Base-by-base conservation (phyloP, 176 grass and related monocot species). In the Panicum miliaceum region DNA sequence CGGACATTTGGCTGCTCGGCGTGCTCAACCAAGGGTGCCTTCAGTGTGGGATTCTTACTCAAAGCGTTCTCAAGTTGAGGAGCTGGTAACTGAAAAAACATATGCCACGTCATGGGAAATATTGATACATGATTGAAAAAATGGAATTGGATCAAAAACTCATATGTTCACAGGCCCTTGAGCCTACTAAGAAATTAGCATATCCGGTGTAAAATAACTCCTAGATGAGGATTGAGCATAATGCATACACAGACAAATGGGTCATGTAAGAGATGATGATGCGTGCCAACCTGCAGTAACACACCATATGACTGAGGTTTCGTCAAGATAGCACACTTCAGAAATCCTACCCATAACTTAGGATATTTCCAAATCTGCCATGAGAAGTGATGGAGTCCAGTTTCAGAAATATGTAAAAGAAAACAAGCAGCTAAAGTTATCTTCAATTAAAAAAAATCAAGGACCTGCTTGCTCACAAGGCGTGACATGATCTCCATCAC, bases 351-450 rank as follows among this genome's bases (percentile, higher is more conserved):
- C 96, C 96, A 98, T 83, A 98, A 89, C 65, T 95, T 93, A 23
- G 96, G 96, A 75, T 98, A 98, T 84, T 95, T 98, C 93, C 96
- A 98, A 90, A 98, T 95, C 96, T 98, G 87, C 19, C 71, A 73
- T 42, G 54, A 71, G 57, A 86, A 62, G 83, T 65, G 18, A 75
- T 51, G 47, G 20, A 78, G 0, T 76, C 22, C 56, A 76, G 79
- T 63, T 73, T 76, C 45, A 64, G 25, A 72, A 88, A 77, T 73
- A 72, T 58, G 9, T 8, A 76, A 68, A 65, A 63, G 78, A 34
- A 3, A 14, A 73, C 2, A 34, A 34, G 23, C 29, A 54, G 50
- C 58, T 85, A 59, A 77, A 51, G 38, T 37, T 25, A 16, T 51
- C 23, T 48, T 52, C 42, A 71, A 69, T 27, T 71, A 27, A 71